Evolutionary conservation across 2,329 filamentous ascomycete species (phyloP).

Genomic region (Talaromyces sp.): DNA sequence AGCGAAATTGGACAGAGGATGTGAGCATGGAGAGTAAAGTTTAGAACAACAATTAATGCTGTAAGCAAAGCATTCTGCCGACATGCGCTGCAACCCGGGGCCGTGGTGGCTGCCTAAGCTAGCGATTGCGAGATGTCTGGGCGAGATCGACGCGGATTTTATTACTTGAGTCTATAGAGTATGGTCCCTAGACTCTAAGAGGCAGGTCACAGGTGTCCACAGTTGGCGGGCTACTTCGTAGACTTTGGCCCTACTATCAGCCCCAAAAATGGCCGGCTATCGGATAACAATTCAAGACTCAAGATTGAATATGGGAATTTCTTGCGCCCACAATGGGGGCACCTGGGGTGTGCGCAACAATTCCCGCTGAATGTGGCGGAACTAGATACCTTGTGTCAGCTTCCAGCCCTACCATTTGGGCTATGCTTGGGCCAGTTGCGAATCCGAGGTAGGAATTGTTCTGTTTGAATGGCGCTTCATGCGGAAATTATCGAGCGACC

Average conservation of each 20-base stretch:
- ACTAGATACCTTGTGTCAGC: not conserved
- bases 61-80: not conserved
- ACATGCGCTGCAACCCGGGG: not conserved
- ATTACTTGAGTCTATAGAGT: not conserved
- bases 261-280: not conserved
- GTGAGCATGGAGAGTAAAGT: not conserved
- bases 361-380: too few species aligned
- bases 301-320: not conserved
- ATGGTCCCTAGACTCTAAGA: not conserved
- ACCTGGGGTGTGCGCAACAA: too few species aligned
- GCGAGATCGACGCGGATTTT: not conserved
- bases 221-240: too few species aligned
- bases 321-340: too few species aligned
- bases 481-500: not conserved
- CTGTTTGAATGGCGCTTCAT: not conserved
- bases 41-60: not conserved
- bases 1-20: not conserved
- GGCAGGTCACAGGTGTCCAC: not conserved
- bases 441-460: not conserved
- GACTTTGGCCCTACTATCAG: not conserved
- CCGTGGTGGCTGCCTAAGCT: not conserved
- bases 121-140: not conserved
- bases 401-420: not conserved
- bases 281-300: not conserved
- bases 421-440: not conserved